Evolutionary conservation across 148 eudicot genomes (phyloP), one percentile per base, ranked within the genome.

Genomic region (Mesembryanthemum crystallinum): DNA sequence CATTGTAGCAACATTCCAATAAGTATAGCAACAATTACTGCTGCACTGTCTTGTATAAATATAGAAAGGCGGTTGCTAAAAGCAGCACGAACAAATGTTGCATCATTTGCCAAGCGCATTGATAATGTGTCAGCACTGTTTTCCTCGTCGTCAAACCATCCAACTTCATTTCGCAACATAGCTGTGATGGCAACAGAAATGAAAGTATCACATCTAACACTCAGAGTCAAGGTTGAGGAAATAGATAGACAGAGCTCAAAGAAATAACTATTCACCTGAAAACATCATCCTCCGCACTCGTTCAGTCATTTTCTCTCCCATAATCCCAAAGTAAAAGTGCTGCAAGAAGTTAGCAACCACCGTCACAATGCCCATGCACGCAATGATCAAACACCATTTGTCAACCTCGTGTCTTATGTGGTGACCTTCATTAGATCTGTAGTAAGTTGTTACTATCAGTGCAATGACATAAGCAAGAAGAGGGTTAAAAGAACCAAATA

Each of bases 221-320:
- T 69, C 58, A 18, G 0, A 32, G 8, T 43, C 69, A 45, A 49
- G 29, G 58, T 70, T 35, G 43, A 10, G 45, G 39, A 57, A 55
- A 27, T 29, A 25, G n/a, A 13, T 45, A 37, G 20, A 45, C 39
- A 71, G 9, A 39, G 29, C 64, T 42, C 55, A 77, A 24, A 57
- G 6, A 55, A 58, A 70, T 6, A 77, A 27, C 20, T 28, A 73
- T 28, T 57, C 81, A 92, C 98, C 98, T 84, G 98, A 95, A 85
- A 95, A 95, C 98, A 95, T 95, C 97, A 92, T 92, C 90, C 98
- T 95, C 80, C 98, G 86, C 51, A 95, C 92, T 64, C 98, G 86
- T 79, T 95, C 98, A 71, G 98, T 95, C 97, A 95, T 95, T 74
- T 95, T 95, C 83, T 95, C 98, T 65, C 98, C 98, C 98, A 95